phyloP scores from a whole-genome alignment of 2,329 filamentous ascomycete genomes.

The Beauveria bassiana region DNA sequence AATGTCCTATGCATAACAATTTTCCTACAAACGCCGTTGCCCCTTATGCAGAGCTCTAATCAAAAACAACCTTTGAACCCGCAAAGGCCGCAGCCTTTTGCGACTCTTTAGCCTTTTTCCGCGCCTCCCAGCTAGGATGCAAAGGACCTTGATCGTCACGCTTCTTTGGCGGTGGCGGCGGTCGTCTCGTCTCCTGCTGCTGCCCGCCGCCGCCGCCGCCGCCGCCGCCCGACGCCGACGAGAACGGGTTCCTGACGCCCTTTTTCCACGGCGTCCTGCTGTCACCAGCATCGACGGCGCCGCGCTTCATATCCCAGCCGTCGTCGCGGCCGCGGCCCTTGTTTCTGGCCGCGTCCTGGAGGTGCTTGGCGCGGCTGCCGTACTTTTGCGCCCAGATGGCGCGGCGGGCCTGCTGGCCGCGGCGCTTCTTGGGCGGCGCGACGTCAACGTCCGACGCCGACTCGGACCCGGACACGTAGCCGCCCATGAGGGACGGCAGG shows the following conservation, averaged over 20 bases:
- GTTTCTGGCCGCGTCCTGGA: constrained; percentile 33
- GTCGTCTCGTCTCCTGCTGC: constrained; percentile 12
- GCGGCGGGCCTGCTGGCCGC: constrained; percentile 71
- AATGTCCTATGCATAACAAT: not conserved
- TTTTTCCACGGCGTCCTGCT: constrained; percentile 45
- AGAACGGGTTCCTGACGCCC: constrained; percentile 33
- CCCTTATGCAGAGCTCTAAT: constrained; percentile 25
- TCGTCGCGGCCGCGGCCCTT: constrained; percentile 31
- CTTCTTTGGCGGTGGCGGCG: constrained; percentile 25
- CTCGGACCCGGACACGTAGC: constrained; percentile 72
- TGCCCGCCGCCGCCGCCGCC: constrained; percentile 7
- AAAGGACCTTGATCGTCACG: constrained; percentile 45
- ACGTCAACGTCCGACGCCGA: constrained; percentile 60
- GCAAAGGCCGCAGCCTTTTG: constrained; percentile 44
- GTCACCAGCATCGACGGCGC: constrained; percentile 40
- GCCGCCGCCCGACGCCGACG: constrained; percentile 14
- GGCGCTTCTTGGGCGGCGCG: constrained; percentile 59
- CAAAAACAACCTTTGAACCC: constrained; percentile 53
- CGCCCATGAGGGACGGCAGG: constrained; percentile 68
- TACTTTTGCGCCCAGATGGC: constrained; percentile 77
- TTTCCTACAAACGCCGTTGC: not conserved
- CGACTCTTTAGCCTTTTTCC: constrained; percentile 52
- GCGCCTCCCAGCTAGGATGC: constrained; percentile 60
- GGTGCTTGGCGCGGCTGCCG: constrained; percentile 62
- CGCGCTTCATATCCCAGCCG: constrained; percentile 52